Base-by-base conservation (phyloP, 192 early-diverging fungal species). In the Diversispora epigaea region DNA sequence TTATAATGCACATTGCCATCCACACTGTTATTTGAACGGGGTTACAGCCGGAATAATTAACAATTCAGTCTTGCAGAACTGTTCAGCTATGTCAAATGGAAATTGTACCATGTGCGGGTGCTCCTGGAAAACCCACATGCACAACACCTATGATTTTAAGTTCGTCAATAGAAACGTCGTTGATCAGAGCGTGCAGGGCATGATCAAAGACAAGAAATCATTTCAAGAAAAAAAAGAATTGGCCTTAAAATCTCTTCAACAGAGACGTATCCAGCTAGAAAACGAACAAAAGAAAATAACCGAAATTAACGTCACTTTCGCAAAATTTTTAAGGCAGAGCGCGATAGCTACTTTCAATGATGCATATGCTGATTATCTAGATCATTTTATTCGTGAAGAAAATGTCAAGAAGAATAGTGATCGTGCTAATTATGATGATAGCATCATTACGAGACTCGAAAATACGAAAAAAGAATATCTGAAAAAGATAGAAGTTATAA, bases 1-100 rank as follows among this genome's bases (percentile, higher is more conserved):
- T 66, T 80, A 80, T 69, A 73, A 50, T 22, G 67, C 68, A 57
- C 67, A 80, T 46, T 80, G 79, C 47, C 79, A 80, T 73, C 15
- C 45, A 14, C 49, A 66, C 54, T 80, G 79, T 76, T 64, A 71
- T 15, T 61, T 80, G 9, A 41, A 55, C 12, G 64, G 67, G 41
- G 69, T 80, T 43, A 19, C 58, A 0, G 46, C 43, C 11, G 71
- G 72, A 21, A 70, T 77, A 64, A 19, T 77, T 19, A 68, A 73
- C 25, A 32, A 77, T 73, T 21, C 61, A 25, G 55, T 7, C 45
- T 56, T 80, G 14, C 54, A 50, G 32, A 17, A 46, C 0, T 80
- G 79, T 63, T 44, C 8, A 9, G 79, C 75, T 46, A 80, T 80
- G 60, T 58, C 44, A 15, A 21, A 55, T 32, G 72, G 61, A 45